Percentiles rank a stretch among this genome's conserved stretches.
Evolutionary conservation across 2,329 filamentous ascomycete species (phyloP).

Genomic region (Microdochium nivale): DNA sequence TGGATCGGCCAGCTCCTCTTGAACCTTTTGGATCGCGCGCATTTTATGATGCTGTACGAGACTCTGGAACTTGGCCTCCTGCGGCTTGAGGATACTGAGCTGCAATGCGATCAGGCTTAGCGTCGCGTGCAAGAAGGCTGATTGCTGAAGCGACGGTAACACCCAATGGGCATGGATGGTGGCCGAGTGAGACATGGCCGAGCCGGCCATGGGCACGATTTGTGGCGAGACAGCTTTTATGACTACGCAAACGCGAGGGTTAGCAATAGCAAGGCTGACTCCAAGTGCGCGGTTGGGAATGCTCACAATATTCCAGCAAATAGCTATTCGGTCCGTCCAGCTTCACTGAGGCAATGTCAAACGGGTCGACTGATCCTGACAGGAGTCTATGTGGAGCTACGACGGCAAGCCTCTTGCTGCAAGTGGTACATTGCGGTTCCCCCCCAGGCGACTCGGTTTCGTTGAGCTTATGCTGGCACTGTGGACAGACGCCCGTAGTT

Average conservation of each 20-base stretch:
- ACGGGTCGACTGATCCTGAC: neutral
- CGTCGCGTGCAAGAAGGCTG: neutral
- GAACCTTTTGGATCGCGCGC: neutral
- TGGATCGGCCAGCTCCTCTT: neutral
- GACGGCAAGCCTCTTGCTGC: neutral
- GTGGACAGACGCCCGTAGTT: neutral
- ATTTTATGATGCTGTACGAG: neutral
- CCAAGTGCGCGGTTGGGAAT: neutral
- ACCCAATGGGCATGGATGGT: neutral
- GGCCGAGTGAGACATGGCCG: neutral
- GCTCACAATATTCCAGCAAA: neutral
- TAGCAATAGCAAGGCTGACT: neutral
- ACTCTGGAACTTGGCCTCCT: neutral
- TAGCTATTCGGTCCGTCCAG: neutral
- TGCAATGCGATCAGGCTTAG: neutral
- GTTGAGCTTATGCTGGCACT: neutral
- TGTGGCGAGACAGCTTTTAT: conserved; percentile 1
- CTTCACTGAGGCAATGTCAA: neutral
- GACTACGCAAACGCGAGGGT: neutral
- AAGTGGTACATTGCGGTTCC: neutral
- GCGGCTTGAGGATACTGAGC: conserved; percentile 1
- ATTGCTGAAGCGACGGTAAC: neutral
- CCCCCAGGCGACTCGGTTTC: neutral
- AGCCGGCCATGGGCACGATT: neutral
- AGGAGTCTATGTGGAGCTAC: neutral